Evolutionary conservation across 345 rosid species (phyloP).

Genomic region (Zanthoxylum bungeanum): DNA sequence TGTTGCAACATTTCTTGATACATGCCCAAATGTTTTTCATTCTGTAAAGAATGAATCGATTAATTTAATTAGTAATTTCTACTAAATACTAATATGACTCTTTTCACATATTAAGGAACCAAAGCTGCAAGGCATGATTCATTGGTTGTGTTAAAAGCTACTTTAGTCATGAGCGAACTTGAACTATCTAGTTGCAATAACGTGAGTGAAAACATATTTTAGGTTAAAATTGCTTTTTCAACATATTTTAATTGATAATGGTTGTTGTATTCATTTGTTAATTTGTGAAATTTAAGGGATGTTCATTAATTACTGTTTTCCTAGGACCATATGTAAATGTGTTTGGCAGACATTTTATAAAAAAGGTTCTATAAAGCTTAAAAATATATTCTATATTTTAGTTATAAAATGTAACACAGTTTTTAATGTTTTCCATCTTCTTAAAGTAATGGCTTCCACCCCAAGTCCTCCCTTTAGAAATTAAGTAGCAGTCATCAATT

Average conservation of each 20-base stretch:
- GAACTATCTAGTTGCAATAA: background rate
- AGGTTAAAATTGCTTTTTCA: background rate
- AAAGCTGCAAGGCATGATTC: background rate
- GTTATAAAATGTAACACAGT: too few species aligned
- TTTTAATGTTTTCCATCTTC: background rate
- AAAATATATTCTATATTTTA: too few species aligned
- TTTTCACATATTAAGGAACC: background rate
- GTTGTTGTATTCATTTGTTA: background rate
- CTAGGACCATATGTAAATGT: too few species aligned
- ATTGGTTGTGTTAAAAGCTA: background rate
- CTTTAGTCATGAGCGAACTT: background rate
- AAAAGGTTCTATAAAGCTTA: too few species aligned
- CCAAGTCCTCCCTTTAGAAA: background rate
- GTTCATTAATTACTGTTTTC: background rate
- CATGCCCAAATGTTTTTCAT: too few species aligned
- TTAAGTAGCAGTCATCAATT: background rate
- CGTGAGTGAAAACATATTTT: background rate
- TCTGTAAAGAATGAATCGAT: too few species aligned
- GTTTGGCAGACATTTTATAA: too few species aligned
- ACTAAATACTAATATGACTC: too few species aligned
- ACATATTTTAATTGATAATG: slow-evolving; percentile 1
- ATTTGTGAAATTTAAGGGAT: background rate
- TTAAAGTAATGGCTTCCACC: background rate
- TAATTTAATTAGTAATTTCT: too few species aligned
- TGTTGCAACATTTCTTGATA: too few species aligned